Base-by-base conservation (phyloP, 2,329 filamentous ascomycete species). In the Aspergillus aculeatus region DNA sequence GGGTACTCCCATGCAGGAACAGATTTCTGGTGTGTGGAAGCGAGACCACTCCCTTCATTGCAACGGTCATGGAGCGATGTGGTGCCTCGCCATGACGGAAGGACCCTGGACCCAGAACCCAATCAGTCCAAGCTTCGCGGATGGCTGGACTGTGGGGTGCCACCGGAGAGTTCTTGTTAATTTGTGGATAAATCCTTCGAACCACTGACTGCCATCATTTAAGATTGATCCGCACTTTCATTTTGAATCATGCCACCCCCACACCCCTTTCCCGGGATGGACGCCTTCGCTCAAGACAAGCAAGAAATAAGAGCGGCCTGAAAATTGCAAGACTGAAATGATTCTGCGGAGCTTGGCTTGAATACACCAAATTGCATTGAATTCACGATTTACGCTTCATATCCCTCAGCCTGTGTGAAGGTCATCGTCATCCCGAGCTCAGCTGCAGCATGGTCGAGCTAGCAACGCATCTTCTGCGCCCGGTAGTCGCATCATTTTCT, bases 81-180 rank as follows among this genome's bases (percentile, higher is more conserved):
- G 38, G 38, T 44, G 3, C 38, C n/a, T 44, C 16, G 38, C 38
- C 38, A 44, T 44, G 38, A 5, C 51, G 41, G 24, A 44, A 48
- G 41, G 53, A 55, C 53, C 44, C 53, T 55, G 53, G 24, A 48
- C 23, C 26, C 41, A n/a, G 41, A 55, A 48, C 41, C 53, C 41
- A 55, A 47, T 38, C 53, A 55, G 53, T 47, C 53, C 47, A 55
- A 55, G 53, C 53, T 48, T 55, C 53, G 6, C 41, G 41, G 53
- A 47, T 48, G 53, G 53, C 53, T 55, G 41, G 32, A 44, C 51
- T 55, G 29, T 31, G 53, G 53, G 53, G 53, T 55, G 53, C 53
- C 53, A 35, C 53, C 53, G 53, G 53, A 55, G 53, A 55, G 31
- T 47, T 48, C n/a, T 48, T n/a, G 53, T 10, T 35, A 35, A 29